Evolutionary conservation across 176 grass and related monocot species (phyloP).

Genomic region (Avena sativa): DNA sequence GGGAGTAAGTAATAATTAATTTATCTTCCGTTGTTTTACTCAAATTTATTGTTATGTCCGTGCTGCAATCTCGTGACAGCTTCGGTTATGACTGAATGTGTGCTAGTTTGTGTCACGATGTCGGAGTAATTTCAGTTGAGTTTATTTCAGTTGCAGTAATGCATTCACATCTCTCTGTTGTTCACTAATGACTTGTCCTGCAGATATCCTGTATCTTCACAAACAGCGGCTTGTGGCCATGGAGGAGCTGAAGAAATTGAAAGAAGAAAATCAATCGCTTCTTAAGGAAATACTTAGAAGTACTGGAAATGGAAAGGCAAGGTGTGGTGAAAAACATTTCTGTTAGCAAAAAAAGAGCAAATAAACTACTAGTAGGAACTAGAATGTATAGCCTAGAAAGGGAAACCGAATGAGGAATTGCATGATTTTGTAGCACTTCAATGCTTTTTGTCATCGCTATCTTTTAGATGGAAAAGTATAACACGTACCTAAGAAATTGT

Average conservation of each 20-base stretch:
- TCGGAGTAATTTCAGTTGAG: neutral
- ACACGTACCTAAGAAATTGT: neutral
- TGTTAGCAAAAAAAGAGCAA: too few species aligned
- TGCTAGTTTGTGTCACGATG: neutral
- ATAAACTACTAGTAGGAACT: too few species aligned
- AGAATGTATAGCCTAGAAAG: too few species aligned
- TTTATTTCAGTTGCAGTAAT: neutral
- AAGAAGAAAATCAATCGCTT: slow-evolving; percentile 46
- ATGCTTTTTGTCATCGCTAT: neutral
- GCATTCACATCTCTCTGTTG: neutral
- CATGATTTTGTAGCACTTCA: neutral
- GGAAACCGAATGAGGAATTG: neutral
- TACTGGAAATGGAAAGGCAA: slow-evolving; percentile 41
- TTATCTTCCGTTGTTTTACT: neutral
- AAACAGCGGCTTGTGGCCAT: slow-evolving; percentile 52
- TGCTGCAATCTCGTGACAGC: too few species aligned
- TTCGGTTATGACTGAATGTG: neutral
- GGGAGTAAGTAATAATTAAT: slow-evolving; percentile 14
- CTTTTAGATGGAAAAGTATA: neutral
- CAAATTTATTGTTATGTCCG: neutral
- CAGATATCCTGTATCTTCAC: slow-evolving; percentile 65
- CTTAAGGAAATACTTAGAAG: slow-evolving; percentile 42
- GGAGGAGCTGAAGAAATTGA: slow-evolving; percentile 56
- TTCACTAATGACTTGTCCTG: neutral
- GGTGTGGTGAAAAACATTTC: neutral